These are phyloP conservation scores for Cladorrhinum sp. DNA, from an alignment of 2,329 filamentous ascomycete species.

Conservation along the genomic window DNA sequence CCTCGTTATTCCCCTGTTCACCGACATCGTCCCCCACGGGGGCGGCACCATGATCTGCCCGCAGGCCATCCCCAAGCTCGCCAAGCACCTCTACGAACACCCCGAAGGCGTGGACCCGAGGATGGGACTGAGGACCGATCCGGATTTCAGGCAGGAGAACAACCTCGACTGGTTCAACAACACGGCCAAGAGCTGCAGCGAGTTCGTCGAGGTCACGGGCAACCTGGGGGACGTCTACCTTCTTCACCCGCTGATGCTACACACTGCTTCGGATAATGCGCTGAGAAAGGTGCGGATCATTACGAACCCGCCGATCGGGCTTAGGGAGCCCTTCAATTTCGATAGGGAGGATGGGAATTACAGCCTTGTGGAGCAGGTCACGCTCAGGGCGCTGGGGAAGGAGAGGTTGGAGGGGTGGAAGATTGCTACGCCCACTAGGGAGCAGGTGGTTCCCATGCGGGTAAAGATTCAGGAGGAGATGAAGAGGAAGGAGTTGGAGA, in stretches of 20 bases:
- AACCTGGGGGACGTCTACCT: slow-evolving; percentile 56
- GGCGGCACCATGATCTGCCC: slow-evolving; percentile 66
- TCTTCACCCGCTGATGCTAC: slow-evolving; percentile 59
- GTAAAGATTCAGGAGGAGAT: slow-evolving; percentile 47
- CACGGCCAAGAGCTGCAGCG: slow-evolving; percentile 39
- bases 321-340: slow-evolving; percentile 52
- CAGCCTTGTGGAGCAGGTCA: slow-evolving; percentile 55
- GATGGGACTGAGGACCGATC: slow-evolving; percentile 56
- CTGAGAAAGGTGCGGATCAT: slow-evolving; percentile 44
- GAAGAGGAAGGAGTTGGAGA: slow-evolving; percentile 48
- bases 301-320: slow-evolving; percentile 54
- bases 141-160: slow-evolving; percentile 42
- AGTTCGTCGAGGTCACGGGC: slow-evolving; percentile 54
- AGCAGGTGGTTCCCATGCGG: slow-evolving; percentile 49
- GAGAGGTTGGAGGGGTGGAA: slow-evolving; percentile 51
- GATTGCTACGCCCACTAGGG: slow-evolving; percentile 44
- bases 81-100: slow-evolving; percentile 56
- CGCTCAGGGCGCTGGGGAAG: slow-evolving; percentile 46
- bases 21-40: slow-evolving; percentile 56
- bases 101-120: slow-evolving; percentile 64
- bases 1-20: slow-evolving; percentile 66
- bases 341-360: slow-evolving; percentile 47
- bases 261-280: slow-evolving; percentile 50
- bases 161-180: slow-evolving; percentile 45
- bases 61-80: slow-evolving; percentile 55